phyloP scores from a whole-genome alignment of 2,329 filamentous ascomycete species.

The Hypomyces perniciosus region DNA sequence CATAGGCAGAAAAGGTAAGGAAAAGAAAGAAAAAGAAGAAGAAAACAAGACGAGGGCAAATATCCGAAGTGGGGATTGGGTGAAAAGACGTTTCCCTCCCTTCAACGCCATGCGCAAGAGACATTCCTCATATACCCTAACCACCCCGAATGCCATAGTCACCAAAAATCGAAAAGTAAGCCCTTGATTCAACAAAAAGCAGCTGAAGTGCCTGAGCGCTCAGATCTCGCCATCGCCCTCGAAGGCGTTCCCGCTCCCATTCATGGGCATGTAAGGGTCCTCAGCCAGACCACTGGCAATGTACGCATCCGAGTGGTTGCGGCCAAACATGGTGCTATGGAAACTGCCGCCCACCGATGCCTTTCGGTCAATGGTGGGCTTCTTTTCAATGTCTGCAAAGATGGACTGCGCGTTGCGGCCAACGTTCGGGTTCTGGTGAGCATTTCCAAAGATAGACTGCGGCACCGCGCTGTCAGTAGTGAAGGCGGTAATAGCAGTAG shows the following conservation, averaged over 20 bases:
- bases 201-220: neutral
- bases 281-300: constrained; percentile 1
- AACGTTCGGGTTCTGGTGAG: neutral
- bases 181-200: neutral
- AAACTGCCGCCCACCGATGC: neutral
- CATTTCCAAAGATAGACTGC: constrained; percentile 7
- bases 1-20: neutral
- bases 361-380: neutral
- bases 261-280: neutral
- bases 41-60: neutral
- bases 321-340: constrained; percentile 8
- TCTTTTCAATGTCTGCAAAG: constrained; percentile 16
- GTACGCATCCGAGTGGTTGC: constrained; percentile 11
- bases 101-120: constrained; percentile 1
- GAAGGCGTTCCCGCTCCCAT: neutral
- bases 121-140: neutral
- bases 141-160: neutral
- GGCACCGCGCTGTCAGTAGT: neutral
- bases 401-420: constrained; percentile 11
- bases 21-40: neutral
- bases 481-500: neutral
- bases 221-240: constrained; percentile 34
- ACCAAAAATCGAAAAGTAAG: neutral
- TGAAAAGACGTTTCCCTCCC: neutral
- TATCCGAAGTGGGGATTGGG: neutral